Percentiles rank a stretch among this genome's conserved stretches.
Conservation (phyloP, 2,329 filamentous ascomycete species). For the Alternaria infectoria region DNA sequence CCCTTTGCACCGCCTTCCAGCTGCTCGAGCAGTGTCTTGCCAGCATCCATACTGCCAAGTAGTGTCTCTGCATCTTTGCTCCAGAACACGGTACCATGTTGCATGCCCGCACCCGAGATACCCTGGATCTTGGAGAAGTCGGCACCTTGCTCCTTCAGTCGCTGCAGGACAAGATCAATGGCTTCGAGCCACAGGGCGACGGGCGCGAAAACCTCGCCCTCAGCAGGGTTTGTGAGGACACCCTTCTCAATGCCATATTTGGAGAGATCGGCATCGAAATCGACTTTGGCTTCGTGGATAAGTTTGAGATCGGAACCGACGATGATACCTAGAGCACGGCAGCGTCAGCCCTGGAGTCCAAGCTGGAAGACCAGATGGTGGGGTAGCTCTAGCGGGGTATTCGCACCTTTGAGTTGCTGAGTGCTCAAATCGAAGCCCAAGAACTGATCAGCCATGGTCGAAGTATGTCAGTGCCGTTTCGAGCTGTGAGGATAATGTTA, state of each 20-base stretch:
- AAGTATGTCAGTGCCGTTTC: neutral
- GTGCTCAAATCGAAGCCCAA: constrained; percentile 96
- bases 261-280: constrained; percentile 87
- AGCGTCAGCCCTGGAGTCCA: constrained; percentile 25
- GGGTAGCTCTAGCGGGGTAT: constrained; percentile 37
- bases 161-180: constrained; percentile 80
- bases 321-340: constrained; percentile 68
- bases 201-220: constrained; percentile 90
- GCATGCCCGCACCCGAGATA: constrained; percentile 91
- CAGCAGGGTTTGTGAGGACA: constrained; percentile 79
- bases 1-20: constrained; percentile 56
- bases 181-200: constrained; percentile 95
- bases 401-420: constrained; percentile 87
- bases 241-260: constrained; percentile 79
- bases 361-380: constrained; percentile 20
- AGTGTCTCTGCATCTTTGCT: constrained; percentile 69
- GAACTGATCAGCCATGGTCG: constrained; percentile 64
- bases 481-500: neutral
- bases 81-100: constrained; percentile 98
- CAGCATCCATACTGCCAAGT: constrained; percentile 66
- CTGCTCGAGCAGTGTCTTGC: constrained; percentile 72
- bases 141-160: constrained; percentile 71
- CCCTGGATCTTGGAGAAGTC: constrained; percentile 78
- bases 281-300: constrained; percentile 84
- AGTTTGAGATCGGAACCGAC: constrained; percentile 83